Base-by-base conservation (phyloP, 2,329 filamentous ascomycete species). In the Aquanectria penicillioides region DNA sequence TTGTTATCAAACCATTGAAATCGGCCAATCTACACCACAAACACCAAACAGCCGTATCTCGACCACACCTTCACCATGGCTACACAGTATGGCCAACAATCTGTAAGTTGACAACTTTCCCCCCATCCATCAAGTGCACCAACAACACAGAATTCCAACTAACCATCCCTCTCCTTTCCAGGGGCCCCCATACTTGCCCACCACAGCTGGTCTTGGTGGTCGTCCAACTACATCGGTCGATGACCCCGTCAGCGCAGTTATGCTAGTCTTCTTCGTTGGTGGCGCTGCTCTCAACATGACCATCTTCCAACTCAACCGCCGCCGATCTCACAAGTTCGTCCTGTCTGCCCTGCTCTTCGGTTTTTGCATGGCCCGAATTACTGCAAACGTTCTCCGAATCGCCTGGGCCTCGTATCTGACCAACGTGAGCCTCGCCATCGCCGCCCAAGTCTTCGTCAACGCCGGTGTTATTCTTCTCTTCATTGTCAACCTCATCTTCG, bases 391-490 rank as follows among this genome's bases (percentile, higher is more conserved):
- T 28, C 74, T 85, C 65, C 81, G 83, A 54, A 82, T 86, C 64
- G 82, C 76, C 52, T 87, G 83, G 84, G 80, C 82, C 20, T 75
- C 74, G 33, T 65, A 75, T 28, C 78, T 80, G 1, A 63, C 38
- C 51, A 73, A 78, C 66, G 58, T 76, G 48, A 66, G 72, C 53
- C 65, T 86, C 54, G 80, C 78, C 68, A 82, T 87, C 59, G 86
- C 89, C 7, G 86, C 90, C 4, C 81, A 81, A 63, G 84, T 95
- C 69, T 88, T 95, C 67, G 85, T 92, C 56, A 86, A 88, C 38
- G 88, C 90, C 0, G 92, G 92, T 36, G 87, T 93, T 13, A 73
- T 96, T 28, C 75, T 96, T 7, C 78, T 96, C 22, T 94, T 91
- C 74, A 77, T 94, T 68, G 79, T 93, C 75, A 95, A 97, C 76